Percentiles rank a stretch among this genome's conserved stretches.
These are phyloP conservation scores for Sistotremastrum suecicum DNA, from an alignment of 768 basidiomycete genomes.

Conservation along the genomic window DNA sequence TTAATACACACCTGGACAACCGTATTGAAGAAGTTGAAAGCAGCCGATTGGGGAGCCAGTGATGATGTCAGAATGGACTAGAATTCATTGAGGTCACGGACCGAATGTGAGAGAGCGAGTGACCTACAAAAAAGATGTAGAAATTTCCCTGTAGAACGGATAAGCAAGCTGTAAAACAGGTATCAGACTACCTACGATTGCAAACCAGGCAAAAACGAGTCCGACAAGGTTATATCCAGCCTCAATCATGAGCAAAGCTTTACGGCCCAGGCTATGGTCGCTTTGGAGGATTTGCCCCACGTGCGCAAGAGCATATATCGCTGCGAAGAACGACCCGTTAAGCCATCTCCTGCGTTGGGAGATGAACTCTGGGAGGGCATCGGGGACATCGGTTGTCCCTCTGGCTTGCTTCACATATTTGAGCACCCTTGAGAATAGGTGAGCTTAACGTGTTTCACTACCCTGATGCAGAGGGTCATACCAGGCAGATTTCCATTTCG, in stretches of 20 bases:
- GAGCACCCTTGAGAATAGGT: slow-evolving; percentile 57
- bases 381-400: slow-evolving; percentile 90
- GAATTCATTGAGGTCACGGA: background rate
- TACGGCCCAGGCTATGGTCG: slow-evolving; percentile 69
- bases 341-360: slow-evolving; percentile 81
- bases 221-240: slow-evolving; percentile 80
- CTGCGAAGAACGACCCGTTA: slow-evolving; percentile 90
- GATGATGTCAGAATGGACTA: slow-evolving; percentile 84
- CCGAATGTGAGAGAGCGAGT: background rate
- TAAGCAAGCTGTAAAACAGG: background rate
- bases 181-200: slow-evolving; percentile 40
- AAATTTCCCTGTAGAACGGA: slow-evolving; percentile 61
- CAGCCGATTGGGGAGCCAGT: slow-evolving; percentile 48
- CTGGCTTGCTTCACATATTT: slow-evolving; percentile 92
- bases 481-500: slow-evolving; percentile 70
- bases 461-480: slow-evolving; percentile 23
- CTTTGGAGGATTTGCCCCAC: slow-evolving; percentile 64
- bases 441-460: slow-evolving; percentile 15
- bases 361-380: slow-evolving; percentile 86
- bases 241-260: slow-evolving; percentile 61
- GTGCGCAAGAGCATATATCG: slow-evolving; percentile 87
- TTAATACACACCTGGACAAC: slow-evolving; percentile 45
- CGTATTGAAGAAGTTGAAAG: slow-evolving; percentile 62
- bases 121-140: slow-evolving; percentile 80
- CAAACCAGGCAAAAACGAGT: slow-evolving; percentile 88